Percentiles rank a stretch among this genome's conserved stretches.
These are phyloP conservation scores for Grosmannia huntii DNA, from an alignment of 2,329 filamentous ascomycete genomes.

Conservation along the genomic window DNA sequence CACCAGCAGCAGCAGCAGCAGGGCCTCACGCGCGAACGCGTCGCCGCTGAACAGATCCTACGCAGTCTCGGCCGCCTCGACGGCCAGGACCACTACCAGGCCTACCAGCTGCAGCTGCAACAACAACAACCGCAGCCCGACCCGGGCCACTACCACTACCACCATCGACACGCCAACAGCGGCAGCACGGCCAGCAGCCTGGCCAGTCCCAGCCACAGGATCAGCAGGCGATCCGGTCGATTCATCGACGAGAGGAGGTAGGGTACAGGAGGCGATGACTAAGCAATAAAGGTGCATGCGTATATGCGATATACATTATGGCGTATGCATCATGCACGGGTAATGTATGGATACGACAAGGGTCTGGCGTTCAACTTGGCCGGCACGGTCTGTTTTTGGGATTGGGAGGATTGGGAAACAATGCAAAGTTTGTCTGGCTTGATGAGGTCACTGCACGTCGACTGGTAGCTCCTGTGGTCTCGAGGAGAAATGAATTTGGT, in stretches of 20 bases:
- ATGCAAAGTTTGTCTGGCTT: too few relatives aligned
- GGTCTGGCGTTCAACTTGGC: too few relatives aligned
- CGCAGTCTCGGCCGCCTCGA: slow-evolving; percentile 1
- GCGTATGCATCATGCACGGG: not conserved
- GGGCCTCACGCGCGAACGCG: not conserved
- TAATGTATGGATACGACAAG: too few relatives aligned
- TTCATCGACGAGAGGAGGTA: not conserved
- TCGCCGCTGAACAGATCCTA: slow-evolving; percentile 1
- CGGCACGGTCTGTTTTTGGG: too few relatives aligned
- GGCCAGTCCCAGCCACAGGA: not conserved
- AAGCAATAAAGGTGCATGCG: not conserved
- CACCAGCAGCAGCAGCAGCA: slow-evolving; percentile 17
- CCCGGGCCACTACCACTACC: not conserved
- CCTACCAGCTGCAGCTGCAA: not conserved
- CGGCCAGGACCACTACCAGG: not conserved
- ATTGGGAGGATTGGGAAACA: too few relatives aligned
- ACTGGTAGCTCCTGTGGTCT: too few relatives aligned
- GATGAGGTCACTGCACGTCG: too few relatives aligned
- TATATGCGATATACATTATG: not conserved
- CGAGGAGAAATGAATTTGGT: too few relatives aligned
- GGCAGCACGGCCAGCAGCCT: not conserved
- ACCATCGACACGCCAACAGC: not conserved
- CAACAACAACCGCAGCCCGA: not conserved
- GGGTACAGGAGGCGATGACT: not conserved
- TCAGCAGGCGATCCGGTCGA: not conserved